Evolutionary conservation across 306 rosid genomes (phyloP), one percentile per base, ranked within the genome.

Genomic region (Macrotyloma uniflorum): DNA sequence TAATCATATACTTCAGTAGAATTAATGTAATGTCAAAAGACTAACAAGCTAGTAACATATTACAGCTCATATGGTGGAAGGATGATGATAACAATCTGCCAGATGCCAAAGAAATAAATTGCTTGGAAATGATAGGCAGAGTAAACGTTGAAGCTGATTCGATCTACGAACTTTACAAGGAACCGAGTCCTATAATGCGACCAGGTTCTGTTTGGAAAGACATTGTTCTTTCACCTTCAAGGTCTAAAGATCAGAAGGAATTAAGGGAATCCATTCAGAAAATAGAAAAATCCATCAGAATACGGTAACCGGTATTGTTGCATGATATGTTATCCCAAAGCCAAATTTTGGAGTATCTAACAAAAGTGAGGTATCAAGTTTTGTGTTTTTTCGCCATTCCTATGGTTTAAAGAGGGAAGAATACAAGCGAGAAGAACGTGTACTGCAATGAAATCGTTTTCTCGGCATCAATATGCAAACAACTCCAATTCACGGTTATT

Each of bases 31-130:
- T 22, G 36, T 36, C 38, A 24, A 61, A 70, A 49, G 19, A 28
- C 16, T 68, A n/a, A 78, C 62, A 36, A 58, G 24, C 20, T 82
- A 69, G 75, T 70, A 38, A 66, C n/a, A 22, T 11, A 73, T 35
- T 77, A 67, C 88, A 95, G 98, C 88, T 93, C 62, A 87, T 89
- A 61, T 90, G 85, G 70, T 57, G 89, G 95, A 95, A 92, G 81
- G 89, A 86, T 5, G 93, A 91, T 40, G 84, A 65, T 59, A 53
- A 79, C 67, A 80, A 78, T 49, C 38, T 86, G 79, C 89, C 87
- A 6, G 82, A 95, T 72, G 78, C 83, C 1, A 87, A 88, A 57
- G 87, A 85, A 8, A 79, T 82, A 55, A 77, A 83, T 5, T 84
- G 86, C 75, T 76, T 95, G 90, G 32, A 70, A 22, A 70, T 14